These are phyloP conservation scores for Limnomonas spitsbergensis DNA, from an alignment of 139 green algal genomes.

Conservation along the genomic window DNA sequence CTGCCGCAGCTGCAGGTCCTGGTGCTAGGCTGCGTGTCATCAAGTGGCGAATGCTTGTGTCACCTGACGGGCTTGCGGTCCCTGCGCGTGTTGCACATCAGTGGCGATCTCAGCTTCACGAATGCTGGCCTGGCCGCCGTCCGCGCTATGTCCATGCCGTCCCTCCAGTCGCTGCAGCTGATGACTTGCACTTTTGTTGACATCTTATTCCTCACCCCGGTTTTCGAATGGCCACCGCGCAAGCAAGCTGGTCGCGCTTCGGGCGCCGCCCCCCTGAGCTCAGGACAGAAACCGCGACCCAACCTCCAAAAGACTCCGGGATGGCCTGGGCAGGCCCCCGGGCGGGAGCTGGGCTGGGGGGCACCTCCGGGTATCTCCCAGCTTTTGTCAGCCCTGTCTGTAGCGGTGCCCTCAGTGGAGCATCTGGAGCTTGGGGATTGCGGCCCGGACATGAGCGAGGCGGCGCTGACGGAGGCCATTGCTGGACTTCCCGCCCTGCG, in stretches of 20 bases:
- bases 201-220: neutral
- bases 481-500: neutral
- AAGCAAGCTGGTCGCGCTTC: neutral
- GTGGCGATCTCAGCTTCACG: neutral
- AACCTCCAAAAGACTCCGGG: neutral
- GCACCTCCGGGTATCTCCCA: neutral
- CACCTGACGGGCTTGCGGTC: neutral
- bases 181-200: constrained; percentile 8
- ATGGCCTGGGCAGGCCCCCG: neutral
- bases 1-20: neutral
- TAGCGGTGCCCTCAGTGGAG: neutral
- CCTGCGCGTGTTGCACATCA: neutral
- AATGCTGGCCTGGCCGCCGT: neutral
- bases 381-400: neutral
- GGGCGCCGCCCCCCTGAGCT: too few species aligned
- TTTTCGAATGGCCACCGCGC: neutral
- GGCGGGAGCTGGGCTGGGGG: neutral
- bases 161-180: neutral
- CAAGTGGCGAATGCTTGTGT: neutral
- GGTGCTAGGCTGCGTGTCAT: neutral
- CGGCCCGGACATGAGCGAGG: neutral
- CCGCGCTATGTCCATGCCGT: neutral
- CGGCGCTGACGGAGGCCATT: neutral
- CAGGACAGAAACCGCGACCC: neutral
- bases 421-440: constrained; percentile 14